Evolutionary conservation across 176 grass and related monocot species (phyloP), one percentile per base, ranked within the genome.

Genomic region (Carex kokanica): DNA sequence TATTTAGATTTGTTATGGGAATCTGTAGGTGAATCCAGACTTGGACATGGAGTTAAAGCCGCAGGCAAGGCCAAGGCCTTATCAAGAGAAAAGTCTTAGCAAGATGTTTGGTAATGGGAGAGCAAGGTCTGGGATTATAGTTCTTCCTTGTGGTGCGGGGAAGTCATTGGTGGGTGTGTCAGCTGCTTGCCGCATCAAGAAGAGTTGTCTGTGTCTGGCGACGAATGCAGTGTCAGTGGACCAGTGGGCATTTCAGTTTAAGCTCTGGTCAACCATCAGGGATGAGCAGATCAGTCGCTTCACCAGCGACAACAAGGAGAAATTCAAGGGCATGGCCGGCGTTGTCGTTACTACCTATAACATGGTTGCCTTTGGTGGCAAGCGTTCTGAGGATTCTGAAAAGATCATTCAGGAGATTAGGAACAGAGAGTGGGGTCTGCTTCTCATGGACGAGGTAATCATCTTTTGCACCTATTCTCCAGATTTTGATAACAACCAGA

Each of bases 191-290:
- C 91, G 92, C 29, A 91, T 98, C 67, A 98, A 95, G 82, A 98
- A 98, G 84, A 95, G 90, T 53, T 93, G 90, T 67, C 93, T 98
- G 52, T 98, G 96, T 72, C 90, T 98, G 67, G 96, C 96, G 55
- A 98, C 96, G 55, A 98, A 98, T 91, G 92, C 93, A 67, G 96
- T 98, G 41, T 98, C 96, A 24, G 96, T 98, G 8, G 96, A 98
- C 88, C 96, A 98, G 81, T 98, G 96, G 96, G 96, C 96, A 60
- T 98, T 95, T 49, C 96, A 98, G 86, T 98, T 98, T 86, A 98
- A 95, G 82, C 96, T 98, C 55, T 98, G 93, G 96, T 95, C 92
- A 40, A 98, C 96, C 25, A 98, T 98, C 88, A 91, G 88, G 91
- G 93, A 98, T 67, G 96, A 98, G 1, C 84, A 98, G 67, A 98